Evolutionary conservation across 2,329 filamentous ascomycete genomes (phyloP), one percentile per base, ranked within the genome.

Genomic region (Colletotrichum zoysiae): DNA sequence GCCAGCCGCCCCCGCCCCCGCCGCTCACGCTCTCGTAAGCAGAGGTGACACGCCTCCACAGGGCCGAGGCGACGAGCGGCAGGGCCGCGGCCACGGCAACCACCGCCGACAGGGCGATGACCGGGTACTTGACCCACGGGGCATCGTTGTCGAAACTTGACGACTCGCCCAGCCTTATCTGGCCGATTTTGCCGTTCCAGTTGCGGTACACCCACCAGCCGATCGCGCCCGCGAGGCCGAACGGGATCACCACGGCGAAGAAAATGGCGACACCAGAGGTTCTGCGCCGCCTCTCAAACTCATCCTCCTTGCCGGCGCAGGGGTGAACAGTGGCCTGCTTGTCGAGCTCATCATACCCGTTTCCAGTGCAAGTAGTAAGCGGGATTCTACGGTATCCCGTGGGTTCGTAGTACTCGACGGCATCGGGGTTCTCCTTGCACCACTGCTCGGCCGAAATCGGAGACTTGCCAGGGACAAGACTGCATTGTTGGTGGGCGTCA

Each of bases 311-410:
- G 63, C 92, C 91, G 0, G 90, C 89, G 81, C 96, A 99, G 1
- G 92, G 83, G 60, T 89, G 85, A 1, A 89, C 82, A 12, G 84
- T 81, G 42, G 87, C 85, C 18, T 86, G 88, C 80, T 91, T 91
- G 80, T 98, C 95, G 59, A 93, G 85, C 77, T 95, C 91, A 5
- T 82, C 4, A 46, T 46, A n/a, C 18, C 44, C 82, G 53, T 95
- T 96, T 46, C 91, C 94, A 55, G 87, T 75, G 81, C 97, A 99
- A 0, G 95, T 98, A 0, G 94, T 95, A 60, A 98, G 88, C 0
- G 95, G 95, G 69, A 99, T 93, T 69, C 92, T 91, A 63, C 96
- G 93, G 84, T 97, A 98, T 58, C 95, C 95, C 0, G 94, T 96
- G 7, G 93, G 91, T 74, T 95, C 90, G 84, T 90, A 96, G 84